A percentile compares a stretch with the other conserved stretches of the same genome.
phyloP scores from a whole-genome alignment of 139 green algal species.

The Chlamydomonas schloesseri region DNA sequence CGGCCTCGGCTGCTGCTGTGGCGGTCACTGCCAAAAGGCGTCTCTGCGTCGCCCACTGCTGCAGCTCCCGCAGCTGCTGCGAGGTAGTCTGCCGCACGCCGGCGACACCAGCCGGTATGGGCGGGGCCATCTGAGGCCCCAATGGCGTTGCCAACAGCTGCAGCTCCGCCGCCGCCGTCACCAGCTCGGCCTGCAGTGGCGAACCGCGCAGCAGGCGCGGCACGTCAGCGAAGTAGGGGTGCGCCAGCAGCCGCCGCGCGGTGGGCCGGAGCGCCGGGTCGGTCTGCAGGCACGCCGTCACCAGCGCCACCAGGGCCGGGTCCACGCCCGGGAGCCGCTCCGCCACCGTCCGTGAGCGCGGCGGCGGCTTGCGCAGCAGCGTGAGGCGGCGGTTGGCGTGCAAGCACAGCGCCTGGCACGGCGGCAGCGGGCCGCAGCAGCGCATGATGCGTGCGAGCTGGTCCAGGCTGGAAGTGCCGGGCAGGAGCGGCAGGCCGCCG shows the following conservation, averaged over 20 bases:
- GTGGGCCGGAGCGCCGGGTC: constrained; percentile 9
- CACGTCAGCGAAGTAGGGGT: constrained; percentile 23
- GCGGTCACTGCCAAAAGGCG: no score
- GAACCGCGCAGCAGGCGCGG: not conserved
- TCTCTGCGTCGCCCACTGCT: no score
- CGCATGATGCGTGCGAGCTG: constrained; percentile 78
- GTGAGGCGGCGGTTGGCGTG: not conserved
- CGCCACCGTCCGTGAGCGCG: not conserved
- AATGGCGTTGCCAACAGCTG: no score
- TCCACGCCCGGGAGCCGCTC: not conserved
- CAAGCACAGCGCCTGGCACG: constrained; percentile 45
- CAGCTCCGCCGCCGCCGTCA: no score
- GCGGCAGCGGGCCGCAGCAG: constrained; percentile 60
- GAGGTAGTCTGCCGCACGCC: no score
- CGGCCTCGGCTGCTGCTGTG: no score
- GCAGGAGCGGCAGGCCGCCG: constrained; percentile 83
- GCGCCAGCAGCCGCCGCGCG: not conserved
- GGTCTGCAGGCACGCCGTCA: constrained; percentile 5
- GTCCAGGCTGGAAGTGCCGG: constrained; percentile 71
- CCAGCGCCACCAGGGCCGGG: not conserved
- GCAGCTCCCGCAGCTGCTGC: no score
- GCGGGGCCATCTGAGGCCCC: no score
- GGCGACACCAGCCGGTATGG: no score
- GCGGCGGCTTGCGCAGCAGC: not conserved
- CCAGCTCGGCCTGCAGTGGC: no score